Evolutionary conservation across 163 green algal species (phyloP).

Genomic region (Chlamydomonas reinhardtii): DNA sequence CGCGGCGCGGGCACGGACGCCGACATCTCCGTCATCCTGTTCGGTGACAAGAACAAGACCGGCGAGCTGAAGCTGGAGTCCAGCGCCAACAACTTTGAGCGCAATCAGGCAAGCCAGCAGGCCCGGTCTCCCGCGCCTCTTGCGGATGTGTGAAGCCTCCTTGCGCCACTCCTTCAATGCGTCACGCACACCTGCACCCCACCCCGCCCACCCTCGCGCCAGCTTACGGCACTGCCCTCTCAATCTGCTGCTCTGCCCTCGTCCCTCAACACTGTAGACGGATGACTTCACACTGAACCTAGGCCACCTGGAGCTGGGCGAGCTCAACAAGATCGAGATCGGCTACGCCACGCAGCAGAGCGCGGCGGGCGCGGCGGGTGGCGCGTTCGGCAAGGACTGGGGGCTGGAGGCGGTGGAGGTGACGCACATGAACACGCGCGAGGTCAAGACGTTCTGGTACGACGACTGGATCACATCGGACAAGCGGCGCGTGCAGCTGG

Average conservation of each 20-base stretch:
- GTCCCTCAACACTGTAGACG: too few relatives aligned
- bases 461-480: slow-evolving; percentile 64
- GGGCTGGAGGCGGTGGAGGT: slow-evolving; percentile 51
- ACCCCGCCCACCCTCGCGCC: too few relatives aligned
- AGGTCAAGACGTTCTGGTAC: slow-evolving; percentile 60
- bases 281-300: slow-evolving; percentile 77
- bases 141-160: too few relatives aligned
- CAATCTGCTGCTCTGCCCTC: too few relatives aligned
- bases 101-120: slow-evolving; percentile 53
- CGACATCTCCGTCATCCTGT: slow-evolving; percentile 63
- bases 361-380: slow-evolving; percentile 54
- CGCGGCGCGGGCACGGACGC: slow-evolving; percentile 67
- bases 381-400: slow-evolving; percentile 58
- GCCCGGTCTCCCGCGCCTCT: not conserved
- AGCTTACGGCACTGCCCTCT: too few relatives aligned
- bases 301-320: slow-evolving; percentile 58
- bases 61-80: slow-evolving; percentile 66
- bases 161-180: not conserved
- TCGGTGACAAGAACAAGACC: slow-evolving; percentile 54
- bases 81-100: slow-evolving; percentile 70
- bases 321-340: slow-evolving; percentile 68
- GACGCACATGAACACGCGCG: slow-evolving; percentile 54
- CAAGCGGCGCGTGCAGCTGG: slow-evolving; percentile 59
- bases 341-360: slow-evolving; percentile 65
- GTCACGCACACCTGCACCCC: too few relatives aligned